Percentiles rank a stretch among this genome's conserved stretches.
Conservation (phyloP, 148 eudicot species). For the Fagopyrum esculentum region DNA sequence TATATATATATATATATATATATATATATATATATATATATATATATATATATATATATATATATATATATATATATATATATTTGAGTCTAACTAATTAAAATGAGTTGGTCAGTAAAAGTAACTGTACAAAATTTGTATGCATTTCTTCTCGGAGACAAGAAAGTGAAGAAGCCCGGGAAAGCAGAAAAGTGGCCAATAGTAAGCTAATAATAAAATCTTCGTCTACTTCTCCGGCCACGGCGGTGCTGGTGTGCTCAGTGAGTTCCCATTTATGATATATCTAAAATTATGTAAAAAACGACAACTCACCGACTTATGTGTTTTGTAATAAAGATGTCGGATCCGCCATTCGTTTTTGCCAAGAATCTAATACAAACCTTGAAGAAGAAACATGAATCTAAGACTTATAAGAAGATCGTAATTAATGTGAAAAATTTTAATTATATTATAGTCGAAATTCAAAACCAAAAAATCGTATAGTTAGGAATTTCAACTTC, state of each 20-base stretch:
- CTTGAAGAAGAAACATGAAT: constrained; percentile 30
- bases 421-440: constrained; percentile 10
- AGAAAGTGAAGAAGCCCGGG: constrained; percentile 32
- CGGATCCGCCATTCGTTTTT: too few relatives aligned
- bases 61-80: too few relatives aligned
- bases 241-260: too few relatives aligned
- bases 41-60: too few relatives aligned
- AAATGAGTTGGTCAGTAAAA: constrained; percentile 15
- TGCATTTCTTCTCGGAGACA: constrained; percentile 36
- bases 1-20: too few relatives aligned
- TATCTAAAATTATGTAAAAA: not conserved
- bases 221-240: constrained; percentile 12
- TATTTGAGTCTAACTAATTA: too few relatives aligned
- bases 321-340: not conserved
- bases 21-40: too few relatives aligned
- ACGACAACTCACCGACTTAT: constrained; percentile 32
- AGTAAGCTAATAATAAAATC: constrained; percentile 38
- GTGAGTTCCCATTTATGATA: too few relatives aligned
- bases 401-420: constrained; percentile 37
- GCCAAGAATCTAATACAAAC: constrained; percentile 30
- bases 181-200: constrained; percentile 31
- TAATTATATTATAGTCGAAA: too few relatives aligned
- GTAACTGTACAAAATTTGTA: constrained; percentile 35
- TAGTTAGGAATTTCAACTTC: too few relatives aligned
- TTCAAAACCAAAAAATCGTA: too few relatives aligned